Evolutionary conservation across 805 yeast species (phyloP), one percentile per base, ranked within the genome.

Genomic region (Saccharomycopsis synnaedendra): DNA sequence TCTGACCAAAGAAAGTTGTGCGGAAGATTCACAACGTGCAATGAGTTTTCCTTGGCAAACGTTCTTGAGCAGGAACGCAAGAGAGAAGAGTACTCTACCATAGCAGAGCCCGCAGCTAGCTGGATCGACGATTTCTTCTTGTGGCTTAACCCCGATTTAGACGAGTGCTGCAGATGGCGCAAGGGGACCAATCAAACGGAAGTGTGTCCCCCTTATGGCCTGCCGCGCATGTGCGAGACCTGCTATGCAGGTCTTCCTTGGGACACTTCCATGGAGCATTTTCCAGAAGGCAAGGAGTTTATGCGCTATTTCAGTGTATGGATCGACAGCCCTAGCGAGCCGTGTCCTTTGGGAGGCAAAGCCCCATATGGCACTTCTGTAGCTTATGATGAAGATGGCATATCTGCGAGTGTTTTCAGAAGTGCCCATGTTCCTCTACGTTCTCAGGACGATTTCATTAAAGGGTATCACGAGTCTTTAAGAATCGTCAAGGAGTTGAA

Each of bases 311-410:
- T 88, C 59, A 63, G 75, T 28, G 76, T 82, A 39, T 90, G 98
- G 98, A 85, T 90, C 30, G 70, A 77, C 38, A 66, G 86, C 1
- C 85, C 86, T 30, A 84, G 95, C 49, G 93, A 85, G 57, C 86
- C 90, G 2, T 90, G 98, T 62, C 96, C 97, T 1, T 66, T 90
- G 31, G 97, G 96, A 3, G 98, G 98, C 2, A 84, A 85, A 58
- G 97, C 97, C 0, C 95, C 97, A 0, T 90, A 90, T 60, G 71
- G 84, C 1, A 64, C 69, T 4, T 69, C 88, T 0, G 66, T 86
- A 7, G 64, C 71, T 1, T 64, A 70, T 31, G 69, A 70, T 48
- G 64, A 64, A 32, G 64, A 66, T 1, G 52, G 55, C 2, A 71
- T 87, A 4, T 54, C 58, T 6, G 68, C 90, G 1, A 76, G 87